A percentile compares a stretch with the other conserved stretches of the same genome.
phyloP scores from a whole-genome alignment of 2,329 filamentous ascomycete species.

The Purpureocillium takamizusanense region DNA sequence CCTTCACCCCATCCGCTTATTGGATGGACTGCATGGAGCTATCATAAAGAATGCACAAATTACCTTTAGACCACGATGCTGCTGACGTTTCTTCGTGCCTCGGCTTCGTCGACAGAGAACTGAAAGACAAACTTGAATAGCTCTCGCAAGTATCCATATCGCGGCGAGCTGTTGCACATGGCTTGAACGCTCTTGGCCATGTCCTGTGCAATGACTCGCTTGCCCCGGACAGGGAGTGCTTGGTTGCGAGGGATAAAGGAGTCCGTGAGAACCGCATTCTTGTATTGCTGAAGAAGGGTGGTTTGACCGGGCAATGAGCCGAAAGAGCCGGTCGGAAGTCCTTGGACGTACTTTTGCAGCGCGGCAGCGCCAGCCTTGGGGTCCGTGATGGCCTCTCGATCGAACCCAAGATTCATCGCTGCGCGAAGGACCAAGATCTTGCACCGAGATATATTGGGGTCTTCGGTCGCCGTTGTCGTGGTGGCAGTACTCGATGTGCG shows the following conservation, averaged over 20 bases:
- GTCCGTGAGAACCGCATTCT: constrained; percentile 68
- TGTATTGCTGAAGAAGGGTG: constrained; percentile 68
- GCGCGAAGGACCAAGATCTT: constrained; percentile 77
- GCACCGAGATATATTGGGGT: constrained; percentile 66
- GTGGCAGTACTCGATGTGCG: constrained; percentile 64
- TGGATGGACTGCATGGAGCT: no score
- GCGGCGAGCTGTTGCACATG: constrained; percentile 57
- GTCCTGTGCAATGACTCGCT: constrained; percentile 59
- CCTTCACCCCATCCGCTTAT: no score
- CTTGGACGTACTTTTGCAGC: constrained; percentile 68
- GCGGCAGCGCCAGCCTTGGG: constrained; percentile 38
- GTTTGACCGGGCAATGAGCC: constrained; percentile 63
- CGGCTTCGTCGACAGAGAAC: constrained; percentile 71
- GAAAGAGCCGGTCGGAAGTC: constrained; percentile 68
- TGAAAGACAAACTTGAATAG: constrained; percentile 80
- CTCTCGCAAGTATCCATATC: constrained; percentile 74
- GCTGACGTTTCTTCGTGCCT: constrained; percentile 54
- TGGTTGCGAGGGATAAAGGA: constrained; percentile 39
- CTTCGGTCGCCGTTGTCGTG: constrained; percentile 59
- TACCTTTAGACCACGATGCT: constrained; percentile 45
- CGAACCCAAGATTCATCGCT: constrained; percentile 76
- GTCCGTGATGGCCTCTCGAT: constrained; percentile 43
- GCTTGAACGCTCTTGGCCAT: constrained; percentile 70
- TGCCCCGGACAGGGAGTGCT: constrained; percentile 41
- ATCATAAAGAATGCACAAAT: constrained; percentile 7